A percentile compares a stretch with the other conserved stretches of the same genome.
These are phyloP conservation scores for Termitomyces sp. DNA, from an alignment of 768 basidiomycete species.

Conservation along the genomic window DNA sequence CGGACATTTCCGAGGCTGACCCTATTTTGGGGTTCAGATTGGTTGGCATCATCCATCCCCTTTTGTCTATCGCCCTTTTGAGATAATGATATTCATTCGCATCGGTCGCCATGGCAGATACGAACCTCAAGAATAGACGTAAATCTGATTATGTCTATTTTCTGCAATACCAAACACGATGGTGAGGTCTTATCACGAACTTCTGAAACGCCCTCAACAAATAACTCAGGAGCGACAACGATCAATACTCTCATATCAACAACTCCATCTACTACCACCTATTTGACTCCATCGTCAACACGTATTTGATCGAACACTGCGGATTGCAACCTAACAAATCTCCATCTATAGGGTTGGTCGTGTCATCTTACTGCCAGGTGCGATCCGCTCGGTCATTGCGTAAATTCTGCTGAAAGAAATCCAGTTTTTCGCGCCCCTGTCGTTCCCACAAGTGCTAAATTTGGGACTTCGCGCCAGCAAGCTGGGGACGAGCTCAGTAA, in stretches of 20 bases:
- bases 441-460: constrained; percentile 68
- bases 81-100: background rate
- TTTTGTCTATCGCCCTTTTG: no score
- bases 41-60: background rate
- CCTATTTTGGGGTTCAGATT: constrained; percentile 11
- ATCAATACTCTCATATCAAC: constrained; percentile 80
- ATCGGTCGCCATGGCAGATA: constrained; percentile 1
- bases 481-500: constrained; percentile 70
- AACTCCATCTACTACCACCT: constrained; percentile 78
- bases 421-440: constrained; percentile 66
- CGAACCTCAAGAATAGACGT: constrained; percentile 30
- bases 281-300: constrained; percentile 79
- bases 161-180: constrained; percentile 63
- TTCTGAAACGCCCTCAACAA: background rate
- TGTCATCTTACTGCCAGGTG: constrained; percentile 71
- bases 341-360: constrained; percentile 65
- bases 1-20: constrained; percentile 17
- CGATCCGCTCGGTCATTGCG: background rate
- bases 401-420: background rate
- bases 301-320: constrained; percentile 68
- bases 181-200: constrained; percentile 34
- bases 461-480: constrained; percentile 64
- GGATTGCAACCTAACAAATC: constrained; percentile 46
- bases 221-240: constrained; percentile 70
- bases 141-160: constrained; percentile 56